Evolutionary conservation across 176 grass and related monocot genomes (phyloP).

Genomic region (Oryza officinalis): DNA sequence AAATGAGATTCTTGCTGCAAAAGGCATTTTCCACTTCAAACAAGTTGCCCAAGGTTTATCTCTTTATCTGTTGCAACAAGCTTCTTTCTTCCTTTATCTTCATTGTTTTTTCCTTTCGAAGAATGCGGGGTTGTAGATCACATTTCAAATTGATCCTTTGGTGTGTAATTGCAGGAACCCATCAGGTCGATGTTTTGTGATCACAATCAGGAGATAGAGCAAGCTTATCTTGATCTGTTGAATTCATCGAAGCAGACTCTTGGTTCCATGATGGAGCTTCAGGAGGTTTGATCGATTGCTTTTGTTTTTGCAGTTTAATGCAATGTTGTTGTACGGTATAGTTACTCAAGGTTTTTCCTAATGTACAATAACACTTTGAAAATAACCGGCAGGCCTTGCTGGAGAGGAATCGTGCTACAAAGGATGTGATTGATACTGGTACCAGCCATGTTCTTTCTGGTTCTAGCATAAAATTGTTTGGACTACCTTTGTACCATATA

Average conservation of each 20-base stretch:
- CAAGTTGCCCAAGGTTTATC: conserved; percentile 76
- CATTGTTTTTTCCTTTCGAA: conserved; percentile 3
- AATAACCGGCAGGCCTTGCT: conserved; percentile 69
- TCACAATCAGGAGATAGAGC: conserved; percentile 52
- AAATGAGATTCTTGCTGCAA: conserved; percentile 84
- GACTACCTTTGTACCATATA: background rate
- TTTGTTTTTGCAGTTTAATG: background rate
- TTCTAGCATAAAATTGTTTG: conserved; percentile 8
- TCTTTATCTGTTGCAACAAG: background rate
- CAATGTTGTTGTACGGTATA: background rate
- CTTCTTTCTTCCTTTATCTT: background rate
- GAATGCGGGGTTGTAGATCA: background rate
- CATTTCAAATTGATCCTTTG: background rate
- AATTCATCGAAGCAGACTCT: conserved; percentile 65
- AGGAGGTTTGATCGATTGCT: conserved; percentile 61
- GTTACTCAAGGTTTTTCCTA: conserved; percentile 22
- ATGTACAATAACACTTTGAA: background rate
- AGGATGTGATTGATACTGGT: conserved; percentile 24
- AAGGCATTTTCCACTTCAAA: conserved; percentile 87
- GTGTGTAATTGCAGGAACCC: conserved; percentile 61
- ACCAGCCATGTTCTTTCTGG: conserved; percentile 7
- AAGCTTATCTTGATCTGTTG: conserved; percentile 70
- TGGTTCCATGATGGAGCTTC: conserved; percentile 68
- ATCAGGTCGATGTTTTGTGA: conserved; percentile 64
- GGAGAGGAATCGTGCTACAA: conserved; percentile 62